phyloP scores from a whole-genome alignment of 2,329 filamentous ascomycete species.

The Claviceps monticola region DNA sequence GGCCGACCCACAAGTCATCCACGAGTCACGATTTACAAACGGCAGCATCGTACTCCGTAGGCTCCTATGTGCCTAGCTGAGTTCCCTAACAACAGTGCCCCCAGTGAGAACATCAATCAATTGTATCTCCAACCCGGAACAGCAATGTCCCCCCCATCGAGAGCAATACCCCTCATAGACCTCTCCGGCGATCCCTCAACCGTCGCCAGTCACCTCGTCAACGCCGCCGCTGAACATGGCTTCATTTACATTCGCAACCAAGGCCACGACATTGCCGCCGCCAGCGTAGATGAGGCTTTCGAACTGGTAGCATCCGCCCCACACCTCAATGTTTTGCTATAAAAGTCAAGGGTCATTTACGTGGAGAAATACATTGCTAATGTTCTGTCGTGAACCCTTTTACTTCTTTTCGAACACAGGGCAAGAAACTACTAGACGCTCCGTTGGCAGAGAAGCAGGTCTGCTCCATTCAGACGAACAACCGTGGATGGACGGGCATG shows the following conservation, averaged over 20 bases:
- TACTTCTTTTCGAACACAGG: constrained; percentile 23
- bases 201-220: constrained; percentile 56
- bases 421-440: constrained; percentile 56
- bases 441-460: constrained; percentile 57
- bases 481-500: constrained; percentile 81
- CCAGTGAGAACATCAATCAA: neutral
- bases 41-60: too few species aligned
- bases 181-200: constrained; percentile 45
- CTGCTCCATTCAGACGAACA: constrained; percentile 66
- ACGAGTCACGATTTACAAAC: too few species aligned
- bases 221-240: constrained; percentile 69
- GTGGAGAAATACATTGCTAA: too few species aligned
- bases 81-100: too few species aligned
- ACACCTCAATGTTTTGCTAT: too few species aligned
- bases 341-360: too few species aligned
- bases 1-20: too few species aligned
- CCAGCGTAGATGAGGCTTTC: constrained; percentile 60
- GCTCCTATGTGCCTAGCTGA: too few species aligned
- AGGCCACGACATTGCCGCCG: constrained; percentile 50
- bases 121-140: neutral
- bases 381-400: too few species aligned
- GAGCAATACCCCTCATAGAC: constrained; percentile 68
- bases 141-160: constrained; percentile 14
- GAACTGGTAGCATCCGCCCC: constrained; percentile 41
- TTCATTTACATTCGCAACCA: constrained; percentile 81